A percentile compares a stretch with the other conserved stretches of the same genome.
Evolutionary conservation across 2,329 filamentous ascomycete species (phyloP).

Genomic region (Venturia pyrina): DNA sequence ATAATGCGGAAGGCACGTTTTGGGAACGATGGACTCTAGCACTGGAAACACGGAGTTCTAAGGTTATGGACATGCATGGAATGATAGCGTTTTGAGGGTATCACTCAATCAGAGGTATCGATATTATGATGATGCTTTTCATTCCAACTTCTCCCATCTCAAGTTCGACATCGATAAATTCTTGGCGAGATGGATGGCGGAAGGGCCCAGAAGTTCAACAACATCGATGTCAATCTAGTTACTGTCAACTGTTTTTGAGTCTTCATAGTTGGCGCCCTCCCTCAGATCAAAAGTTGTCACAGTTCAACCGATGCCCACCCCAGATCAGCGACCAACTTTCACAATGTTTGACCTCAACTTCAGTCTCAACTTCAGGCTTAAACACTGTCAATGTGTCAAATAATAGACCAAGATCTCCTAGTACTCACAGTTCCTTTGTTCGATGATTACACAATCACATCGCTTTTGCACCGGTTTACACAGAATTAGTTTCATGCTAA

Average conservation of each 20-base stretch:
- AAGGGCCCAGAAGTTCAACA: background rate
- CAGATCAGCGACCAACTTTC: too few relatives aligned
- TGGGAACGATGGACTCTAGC: background rate
- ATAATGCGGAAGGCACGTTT: background rate
- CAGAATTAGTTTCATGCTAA: too few relatives aligned
- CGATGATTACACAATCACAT: background rate
- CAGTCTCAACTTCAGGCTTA: background rate
- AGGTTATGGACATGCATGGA: background rate
- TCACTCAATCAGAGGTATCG: background rate
- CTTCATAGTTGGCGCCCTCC: background rate
- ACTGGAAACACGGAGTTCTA: background rate
- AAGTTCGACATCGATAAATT: background rate
- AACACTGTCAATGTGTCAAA: background rate
- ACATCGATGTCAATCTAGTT: background rate
- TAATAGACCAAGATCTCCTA: background rate
- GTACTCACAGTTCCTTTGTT: background rate
- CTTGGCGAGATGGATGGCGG: background rate
- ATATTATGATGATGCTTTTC: background rate
- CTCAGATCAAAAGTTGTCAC: background rate
- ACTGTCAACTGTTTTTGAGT: background rate
- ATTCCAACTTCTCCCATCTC: background rate
- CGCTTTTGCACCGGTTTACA: too few relatives aligned
- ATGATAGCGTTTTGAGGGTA: background rate
- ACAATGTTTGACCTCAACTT: background rate
- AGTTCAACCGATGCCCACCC: too few relatives aligned